These are phyloP conservation scores for Trametes cingulata DNA, from an alignment of 768 basidiomycete genomes.

Conservation along the genomic window DNA sequence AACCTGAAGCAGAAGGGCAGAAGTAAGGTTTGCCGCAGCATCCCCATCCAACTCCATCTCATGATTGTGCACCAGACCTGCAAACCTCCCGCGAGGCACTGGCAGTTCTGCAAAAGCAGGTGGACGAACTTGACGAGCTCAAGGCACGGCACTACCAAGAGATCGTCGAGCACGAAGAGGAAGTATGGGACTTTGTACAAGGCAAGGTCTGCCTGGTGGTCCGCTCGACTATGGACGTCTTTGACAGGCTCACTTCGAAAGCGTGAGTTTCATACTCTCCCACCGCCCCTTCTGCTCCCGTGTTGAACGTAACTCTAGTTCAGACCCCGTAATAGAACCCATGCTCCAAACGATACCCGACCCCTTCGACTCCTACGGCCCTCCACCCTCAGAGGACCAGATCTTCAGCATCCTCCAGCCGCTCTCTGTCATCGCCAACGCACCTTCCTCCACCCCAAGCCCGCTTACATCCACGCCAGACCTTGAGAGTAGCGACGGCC, in stretches of 20 bases:
- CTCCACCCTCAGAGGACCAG: conserved; percentile 83
- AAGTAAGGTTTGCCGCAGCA: conserved; percentile 50
- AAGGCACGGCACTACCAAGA: conserved; percentile 85
- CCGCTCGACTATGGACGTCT: conserved; percentile 89
- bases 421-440: conserved; percentile 70
- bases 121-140: conserved; percentile 87
- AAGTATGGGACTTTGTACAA: conserved; percentile 93
- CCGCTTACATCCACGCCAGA: conserved; percentile 48
- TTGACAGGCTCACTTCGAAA: conserved; percentile 84
- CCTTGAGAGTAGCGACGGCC: conserved; percentile 34
- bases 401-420: conserved; percentile 94
- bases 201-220: conserved; percentile 86
- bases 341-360: conserved; percentile 90
- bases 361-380: conserved; percentile 91
- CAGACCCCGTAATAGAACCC: conserved; percentile 88
- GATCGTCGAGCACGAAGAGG: conserved; percentile 89
- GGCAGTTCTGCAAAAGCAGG: conserved; percentile 78
- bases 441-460: conserved; percentile 59
- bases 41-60: neutral
- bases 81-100: conserved; percentile 87
- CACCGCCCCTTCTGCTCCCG: neutral
- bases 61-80: conserved; percentile 57
- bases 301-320: conserved; percentile 41
- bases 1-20: conserved; percentile 85
- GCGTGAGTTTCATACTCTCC: conserved; percentile 54